Conservation (phyloP, 768 basidiomycete species). For the Russula emetica region DNA sequence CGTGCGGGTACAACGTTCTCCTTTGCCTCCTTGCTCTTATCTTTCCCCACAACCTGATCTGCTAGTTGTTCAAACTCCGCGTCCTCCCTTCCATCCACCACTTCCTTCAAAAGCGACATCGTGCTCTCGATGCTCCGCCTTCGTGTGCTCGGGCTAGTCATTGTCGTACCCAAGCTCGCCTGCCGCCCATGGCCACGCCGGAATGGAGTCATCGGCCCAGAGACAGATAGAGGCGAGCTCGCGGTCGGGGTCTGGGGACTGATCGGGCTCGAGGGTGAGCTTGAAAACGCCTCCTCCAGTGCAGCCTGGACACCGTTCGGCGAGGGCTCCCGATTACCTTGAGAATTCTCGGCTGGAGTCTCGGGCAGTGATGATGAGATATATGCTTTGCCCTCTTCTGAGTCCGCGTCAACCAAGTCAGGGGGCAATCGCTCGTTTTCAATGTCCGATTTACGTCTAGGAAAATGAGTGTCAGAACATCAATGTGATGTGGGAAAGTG, state of each 20-base stretch:
- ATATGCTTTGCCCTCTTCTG: conserved; percentile 62
- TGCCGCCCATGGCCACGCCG: conserved; percentile 70
- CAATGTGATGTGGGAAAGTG: neutral
- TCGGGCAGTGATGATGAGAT: conserved; percentile 47
- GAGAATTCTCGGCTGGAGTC: conserved; percentile 47
- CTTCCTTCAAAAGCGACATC: conserved; percentile 91
- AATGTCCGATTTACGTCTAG: conserved; percentile 92
- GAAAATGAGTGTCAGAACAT: conserved; percentile 1
- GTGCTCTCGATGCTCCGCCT: conserved; percentile 92
- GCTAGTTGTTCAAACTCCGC: conserved; percentile 31
- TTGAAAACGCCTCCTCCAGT: conserved; percentile 33
- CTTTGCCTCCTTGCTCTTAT: conserved; percentile 22
- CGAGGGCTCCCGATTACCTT: conserved; percentile 30
- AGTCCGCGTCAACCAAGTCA: conserved; percentile 81
- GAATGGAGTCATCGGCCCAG: conserved; percentile 43
- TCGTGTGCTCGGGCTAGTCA: conserved; percentile 90
- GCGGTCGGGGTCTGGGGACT: conserved; percentile 31
- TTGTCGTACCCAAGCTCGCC: conserved; percentile 88
- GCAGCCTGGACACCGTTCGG: conserved; percentile 35
- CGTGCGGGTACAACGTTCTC: conserved; percentile 26
- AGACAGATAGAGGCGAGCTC: conserved; percentile 23
- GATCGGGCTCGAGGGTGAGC: conserved; percentile 28
- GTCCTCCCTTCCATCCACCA: conserved; percentile 70
- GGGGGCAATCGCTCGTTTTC: conserved; percentile 99
- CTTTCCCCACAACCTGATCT: conserved; percentile 27